Evolutionary conservation across 257 asterid species (phyloP), one percentile per base, ranked within the genome.

Genomic region (Solanum okadae): DNA sequence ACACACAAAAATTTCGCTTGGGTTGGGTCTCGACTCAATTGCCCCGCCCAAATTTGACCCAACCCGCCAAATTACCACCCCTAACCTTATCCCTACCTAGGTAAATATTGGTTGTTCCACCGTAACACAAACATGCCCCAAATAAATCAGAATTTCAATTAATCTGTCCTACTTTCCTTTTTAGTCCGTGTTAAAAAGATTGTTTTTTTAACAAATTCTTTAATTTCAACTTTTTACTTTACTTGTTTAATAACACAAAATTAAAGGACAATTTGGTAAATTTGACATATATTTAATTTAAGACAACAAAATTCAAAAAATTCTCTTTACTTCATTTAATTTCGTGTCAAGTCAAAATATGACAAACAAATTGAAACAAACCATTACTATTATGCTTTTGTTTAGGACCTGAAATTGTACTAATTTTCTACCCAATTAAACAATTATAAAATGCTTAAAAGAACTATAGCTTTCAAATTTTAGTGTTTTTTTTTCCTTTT

Each of bases 151-250:
- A 10, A 12, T 61, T 61, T 61, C 70, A 61, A 61, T 9, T 61
- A 10, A 22, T 23, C 5, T 63, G 31, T 63, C 31, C 6, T n/a
- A n/a, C 29, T 4, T 63, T 63, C 16, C 31, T 63, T 2, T 4
- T 63, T 63, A 63, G 15, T 2, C 31, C 0, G 0, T n/a, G 6
- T 63, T 23, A 63, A 63, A 5, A 2, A n/a, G 6, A 63, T 0
- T 63, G 0, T 10, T 27, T 63, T n/a, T 59, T 10, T 10, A 5
- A 2, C 31, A 23, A 63, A 2, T 12, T 63, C 15, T 63, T n/a
- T 23, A 63, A 10, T 63, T 63, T 63, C 71, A 63, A n/a, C 7
- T 20, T 59, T 59, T 22, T 20, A 59, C 25, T 1, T n/a, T 3
- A 63, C 16, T 10, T 23, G 71, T n/a, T 63, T 63, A 63, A 10